Percentiles rank a stretch among this genome's conserved stretches.
Conservation (phyloP, 2,329 filamentous ascomycete genomes). For the Helotiales sp. region DNA sequence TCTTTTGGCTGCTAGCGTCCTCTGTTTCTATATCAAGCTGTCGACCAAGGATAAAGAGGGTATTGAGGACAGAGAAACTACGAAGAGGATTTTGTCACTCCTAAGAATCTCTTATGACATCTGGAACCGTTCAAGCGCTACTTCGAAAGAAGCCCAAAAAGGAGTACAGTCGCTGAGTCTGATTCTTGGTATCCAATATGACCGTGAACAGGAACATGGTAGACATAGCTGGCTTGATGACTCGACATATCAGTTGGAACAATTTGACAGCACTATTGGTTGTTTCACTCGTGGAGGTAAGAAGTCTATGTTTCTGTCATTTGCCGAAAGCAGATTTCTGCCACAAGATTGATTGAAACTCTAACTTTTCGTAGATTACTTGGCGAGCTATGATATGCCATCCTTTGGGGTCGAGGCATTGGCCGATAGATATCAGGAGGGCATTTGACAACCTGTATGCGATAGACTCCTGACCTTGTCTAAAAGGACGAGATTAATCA, state of each 20-base stretch:
- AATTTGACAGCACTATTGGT: background rate
- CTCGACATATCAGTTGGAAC: background rate
- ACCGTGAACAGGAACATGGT: background rate
- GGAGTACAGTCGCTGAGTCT: conserved; percentile 9
- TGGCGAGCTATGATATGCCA: background rate
- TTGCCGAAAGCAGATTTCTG: too few relatives aligned
- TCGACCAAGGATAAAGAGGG: background rate
- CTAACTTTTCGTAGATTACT: background rate
- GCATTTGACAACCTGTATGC: too few relatives aligned
- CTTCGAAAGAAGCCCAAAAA: conserved; percentile 13
- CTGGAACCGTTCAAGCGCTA: conserved; percentile 6
- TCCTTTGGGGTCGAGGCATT: background rate
- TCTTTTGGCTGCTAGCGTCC: background rate
- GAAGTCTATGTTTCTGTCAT: background rate
- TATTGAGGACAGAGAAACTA: background rate
- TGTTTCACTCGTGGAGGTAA: background rate
- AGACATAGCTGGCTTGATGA: background rate
- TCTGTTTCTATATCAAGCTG: conserved; percentile 3
- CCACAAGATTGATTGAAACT: too few relatives aligned
- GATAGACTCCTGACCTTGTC: too few relatives aligned
- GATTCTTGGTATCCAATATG: conserved; percentile 4
- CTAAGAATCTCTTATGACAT: conserved; percentile 5
- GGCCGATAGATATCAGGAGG: background rate
- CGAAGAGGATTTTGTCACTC: background rate
- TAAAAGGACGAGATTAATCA: too few relatives aligned